Evolutionary conservation across 495 filamentous ascomycete species (phyloP), one percentile per base, ranked within the genome.

Genomic region (Penicillium fimorum): DNA sequence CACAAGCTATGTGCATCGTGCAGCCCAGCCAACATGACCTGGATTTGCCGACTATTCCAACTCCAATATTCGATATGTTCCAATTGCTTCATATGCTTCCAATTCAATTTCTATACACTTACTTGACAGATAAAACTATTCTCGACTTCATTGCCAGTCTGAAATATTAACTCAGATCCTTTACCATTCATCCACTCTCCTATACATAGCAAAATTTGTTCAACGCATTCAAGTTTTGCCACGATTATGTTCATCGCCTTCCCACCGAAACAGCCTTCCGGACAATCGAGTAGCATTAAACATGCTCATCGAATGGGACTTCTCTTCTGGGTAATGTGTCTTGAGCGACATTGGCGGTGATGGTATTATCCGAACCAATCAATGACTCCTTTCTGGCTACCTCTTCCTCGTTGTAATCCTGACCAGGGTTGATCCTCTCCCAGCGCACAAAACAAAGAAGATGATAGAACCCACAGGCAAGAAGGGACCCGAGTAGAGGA

Each of bases 361-460:
- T 30, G n/a, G 58, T 64, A 17, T 49, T 15, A 0, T 68, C 63
- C 2, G 66, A 66, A 2, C 17, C 38, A 32, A 24, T 29, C 25
- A 35, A 41, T 0, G 60, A 58, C 25, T 47, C 38, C 44, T 63
- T 61, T 11, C 58, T 41, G 1, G 53, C 58, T 53, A 59, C 67
- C 15, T 30, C 59, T 41, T 76, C 73, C 71, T 76, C 70, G 20
- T 76, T 71, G 29, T 58, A 74, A 55, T 92, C 89, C 68, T 89
- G 87, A 2, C 84, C 88, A 3, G 88, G 87, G 58, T 95, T 96
- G 56, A 85, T 87, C 13, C 83, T 84, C 70, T 91, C 83, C 69
- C 89, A 95, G 60, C 87, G 82, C 41, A 93, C 76, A 2, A 75
- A 61, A 60, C 88, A 84, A 52, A 91, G 77, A 50, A 90, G 65